Evolutionary conservation across 1,284 basidiomycete genomes (phyloP), one percentile per base, ranked within the genome.

Genomic region (Cerioporus squamosus): DNA sequence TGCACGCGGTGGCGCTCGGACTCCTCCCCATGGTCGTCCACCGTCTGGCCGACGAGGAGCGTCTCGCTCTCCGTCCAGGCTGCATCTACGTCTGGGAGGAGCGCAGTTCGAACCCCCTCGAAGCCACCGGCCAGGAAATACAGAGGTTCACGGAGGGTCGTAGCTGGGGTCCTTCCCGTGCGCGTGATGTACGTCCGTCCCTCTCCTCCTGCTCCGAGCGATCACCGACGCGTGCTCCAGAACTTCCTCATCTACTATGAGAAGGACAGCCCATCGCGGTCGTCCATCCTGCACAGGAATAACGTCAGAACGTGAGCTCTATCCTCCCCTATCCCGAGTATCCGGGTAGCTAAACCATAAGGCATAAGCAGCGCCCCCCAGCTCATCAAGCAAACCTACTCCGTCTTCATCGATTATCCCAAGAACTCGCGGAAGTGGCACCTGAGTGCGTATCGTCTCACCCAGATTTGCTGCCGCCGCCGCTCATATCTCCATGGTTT

Each of bases 1-100:
- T 81, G 66, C 76, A 78, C 61, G 79, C 76, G 45, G 77, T 77
- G 48, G 59, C 68, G 14, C 67, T 70, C 49, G 69, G 72, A 51
- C 53, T 69, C 31, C 70, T 79, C 18, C 74, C 77, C 36, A 74
- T 80, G 66, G 74, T 79, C 62, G 68, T 71, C 39, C 74, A 77
- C 45, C 72, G 79, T 14, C 75, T 80, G 51, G 77, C 78, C 60
- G 76, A 76, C 59, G 78, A 78, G 42, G 79, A 81, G 59, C 71
- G 79, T 7, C 70, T 74, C 46, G 70, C 72, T 3, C 70, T 81
- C 44, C 66, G 68, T 18, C 68, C 78, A 9, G 79, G 79, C 47
- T 74, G 74, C 61, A 75, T 79, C 57, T 81, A 79, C 63, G 77
- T 81, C 50, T 81, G 79, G 79, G 78, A 80, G 62, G 77, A 79